phyloP scores from a whole-genome alignment of 768 basidiomycete genomes.

The Coprinellus micaceus region DNA sequence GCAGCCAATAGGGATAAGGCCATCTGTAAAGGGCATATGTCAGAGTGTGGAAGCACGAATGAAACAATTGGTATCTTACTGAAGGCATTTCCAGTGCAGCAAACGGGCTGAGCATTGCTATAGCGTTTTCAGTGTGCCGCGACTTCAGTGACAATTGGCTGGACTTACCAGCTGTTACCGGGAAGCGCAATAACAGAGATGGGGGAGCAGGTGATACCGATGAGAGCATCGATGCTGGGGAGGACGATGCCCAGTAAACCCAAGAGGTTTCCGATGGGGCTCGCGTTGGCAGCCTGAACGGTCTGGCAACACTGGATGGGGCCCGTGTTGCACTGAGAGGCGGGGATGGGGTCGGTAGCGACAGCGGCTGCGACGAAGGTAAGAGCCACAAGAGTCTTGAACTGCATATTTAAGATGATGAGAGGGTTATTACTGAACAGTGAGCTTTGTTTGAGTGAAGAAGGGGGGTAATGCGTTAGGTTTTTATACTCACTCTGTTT shows the following conservation, averaged over 20 bases:
- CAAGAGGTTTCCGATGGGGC: constrained; percentile 8
- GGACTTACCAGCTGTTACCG: constrained; percentile 11
- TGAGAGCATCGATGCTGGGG: constrained; percentile 4
- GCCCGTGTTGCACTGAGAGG: constrained; percentile 27
- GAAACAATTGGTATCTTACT: too few relatives aligned
- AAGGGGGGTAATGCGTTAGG: background rate
- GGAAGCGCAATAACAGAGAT: constrained; percentile 18
- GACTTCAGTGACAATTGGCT: background rate
- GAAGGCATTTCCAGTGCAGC: background rate
- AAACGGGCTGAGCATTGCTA: background rate
- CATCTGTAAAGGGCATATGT: too few relatives aligned
- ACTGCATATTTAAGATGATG: background rate
- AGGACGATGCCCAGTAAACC: constrained; percentile 14
- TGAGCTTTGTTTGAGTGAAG: background rate
- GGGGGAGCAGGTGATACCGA: constrained; percentile 16
- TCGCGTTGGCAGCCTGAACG: constrained; percentile 1
- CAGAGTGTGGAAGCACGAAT: too few relatives aligned
- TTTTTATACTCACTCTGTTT: background rate
- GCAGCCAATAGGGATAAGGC: too few relatives aligned
- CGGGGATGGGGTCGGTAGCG: background rate
- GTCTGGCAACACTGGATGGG: constrained; percentile 25
- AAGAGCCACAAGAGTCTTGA: background rate
- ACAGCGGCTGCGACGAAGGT: background rate
- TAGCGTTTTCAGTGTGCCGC: background rate
- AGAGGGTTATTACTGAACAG: background rate